Conservation (phyloP, 1,284 basidiomycete genomes). For the Cryptococcus wingfieldii region DNA sequence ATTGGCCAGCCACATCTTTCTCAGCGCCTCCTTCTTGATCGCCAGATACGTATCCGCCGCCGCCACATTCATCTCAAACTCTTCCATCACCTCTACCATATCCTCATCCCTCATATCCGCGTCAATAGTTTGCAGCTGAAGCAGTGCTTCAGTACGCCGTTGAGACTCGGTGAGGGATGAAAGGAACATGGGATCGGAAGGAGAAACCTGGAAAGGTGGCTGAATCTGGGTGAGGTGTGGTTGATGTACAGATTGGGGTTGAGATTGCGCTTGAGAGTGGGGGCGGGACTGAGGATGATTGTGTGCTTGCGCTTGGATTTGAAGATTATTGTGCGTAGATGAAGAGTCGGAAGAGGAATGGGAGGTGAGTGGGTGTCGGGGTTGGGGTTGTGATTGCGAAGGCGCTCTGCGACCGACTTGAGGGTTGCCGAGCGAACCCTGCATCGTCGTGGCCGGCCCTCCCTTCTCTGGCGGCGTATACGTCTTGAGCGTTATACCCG, state of each 20-base stretch:
- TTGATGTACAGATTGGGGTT: not conserved
- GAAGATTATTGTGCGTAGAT: not conserved
- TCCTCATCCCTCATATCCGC: constrained; percentile 33
- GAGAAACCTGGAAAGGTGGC: not conserved
- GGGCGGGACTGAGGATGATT: not conserved
- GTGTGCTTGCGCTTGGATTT: not conserved
- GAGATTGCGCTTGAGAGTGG: not conserved
- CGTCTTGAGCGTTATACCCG: too few species aligned
- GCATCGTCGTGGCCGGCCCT: too few species aligned
- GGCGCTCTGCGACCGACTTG: not conserved
- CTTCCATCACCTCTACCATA: constrained; percentile 30
- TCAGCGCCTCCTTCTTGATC: constrained; percentile 22
- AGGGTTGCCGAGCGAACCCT: too few species aligned
- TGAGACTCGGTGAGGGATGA: constrained; percentile 28
- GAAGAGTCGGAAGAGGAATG: not conserved
- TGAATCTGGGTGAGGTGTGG: not conserved
- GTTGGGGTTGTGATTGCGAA: not conserved
- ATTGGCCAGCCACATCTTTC: constrained; percentile 23
- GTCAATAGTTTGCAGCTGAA: constrained; percentile 29
- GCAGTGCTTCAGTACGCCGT: constrained; percentile 34
- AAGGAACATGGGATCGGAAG: not conserved
- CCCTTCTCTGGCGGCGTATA: too few species aligned
- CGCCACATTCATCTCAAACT: constrained; percentile 36
- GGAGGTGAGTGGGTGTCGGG: not conserved
- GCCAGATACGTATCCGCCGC: constrained; percentile 41